Base-by-base conservation (phyloP, 2,329 filamentous ascomycete genomes). In the Fusarium udum region DNA sequence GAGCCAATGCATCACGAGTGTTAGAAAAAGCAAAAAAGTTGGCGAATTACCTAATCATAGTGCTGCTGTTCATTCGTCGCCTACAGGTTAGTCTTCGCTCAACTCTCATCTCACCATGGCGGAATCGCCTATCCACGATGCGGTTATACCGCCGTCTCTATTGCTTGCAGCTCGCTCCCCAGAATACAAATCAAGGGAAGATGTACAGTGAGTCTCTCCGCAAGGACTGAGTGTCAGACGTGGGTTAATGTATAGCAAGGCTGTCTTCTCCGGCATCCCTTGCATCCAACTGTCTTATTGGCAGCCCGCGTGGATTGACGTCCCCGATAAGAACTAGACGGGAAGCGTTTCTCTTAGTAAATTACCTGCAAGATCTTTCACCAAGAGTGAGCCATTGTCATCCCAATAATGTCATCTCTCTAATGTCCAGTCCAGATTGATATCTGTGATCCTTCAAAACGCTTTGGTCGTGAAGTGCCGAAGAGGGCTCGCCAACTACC, bases 391-490 rank as follows among this genome's bases (percentile, higher is more conserved):
- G n/a, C 42, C 18, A 9, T 13, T 2, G 16, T 9, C n/a, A 18
- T 24, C n/a, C n/a, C 4, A 13, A 24, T 3, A 18, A 7, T 11
- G 4, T 6, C 10, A 10, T 18, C 6, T 45, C 42, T 7, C 42
- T 45, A 18, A 45, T 18, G 4, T 45, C 4, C 5, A 12, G 11
- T 18, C 65, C 74, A 82, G 82, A 82, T 85, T 66, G 84, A 85
- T 66, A 75, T 83, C 7, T 85, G 83, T 65, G 84, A 85, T 46
- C 79, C 79, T 16, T 78, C 81, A 36, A 79, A 80, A 11, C 82
- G 84, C 73, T 85, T 85, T 68, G 80, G 79, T 6, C 79, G 79
- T 20, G 80, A 83, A 28, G 82, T 85, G 4, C 84, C 84, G 6
- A 80, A 82, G 40, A 75, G 83, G 57, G 84, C 83, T 12, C 79